phyloP scores from a whole-genome alignment of 2,329 filamentous ascomycete genomes.

The Ceratocystis smalleyi region DNA sequence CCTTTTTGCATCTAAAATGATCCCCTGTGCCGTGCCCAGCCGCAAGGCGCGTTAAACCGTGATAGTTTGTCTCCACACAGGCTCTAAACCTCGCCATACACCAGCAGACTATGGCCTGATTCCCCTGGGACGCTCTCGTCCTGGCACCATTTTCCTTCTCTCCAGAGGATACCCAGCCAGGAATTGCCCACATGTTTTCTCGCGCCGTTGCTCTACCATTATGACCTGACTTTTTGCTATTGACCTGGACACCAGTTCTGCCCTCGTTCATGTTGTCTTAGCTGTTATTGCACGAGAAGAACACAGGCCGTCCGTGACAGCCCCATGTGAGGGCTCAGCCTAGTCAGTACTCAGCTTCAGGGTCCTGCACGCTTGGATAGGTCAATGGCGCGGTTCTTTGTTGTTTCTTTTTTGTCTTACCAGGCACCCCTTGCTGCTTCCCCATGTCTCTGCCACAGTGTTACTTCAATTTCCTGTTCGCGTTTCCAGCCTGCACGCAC shows the following conservation, averaged over 20 bases:
- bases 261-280: background rate
- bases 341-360: background rate
- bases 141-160: background rate
- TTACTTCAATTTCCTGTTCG: background rate
- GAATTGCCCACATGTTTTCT: background rate
- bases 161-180: background rate
- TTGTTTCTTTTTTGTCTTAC: background rate
- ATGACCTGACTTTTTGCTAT: background rate
- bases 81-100: background rate
- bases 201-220: background rate
- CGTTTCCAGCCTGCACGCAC: background rate
- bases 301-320: background rate
- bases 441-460: background rate
- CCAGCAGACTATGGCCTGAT: background rate
- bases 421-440: background rate
- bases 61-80: background rate
- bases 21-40: background rate
- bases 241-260: background rate
- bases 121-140: background rate
- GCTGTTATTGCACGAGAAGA: background rate
- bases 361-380: constrained; percentile 3
- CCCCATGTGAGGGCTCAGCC: background rate
- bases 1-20: background rate
- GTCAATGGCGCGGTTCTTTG: constrained; percentile 1
- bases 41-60: background rate